Evolutionary conservation across 1,284 basidiomycete genomes (phyloP).

Genomic region (Apiotrichum porosum): DNA sequence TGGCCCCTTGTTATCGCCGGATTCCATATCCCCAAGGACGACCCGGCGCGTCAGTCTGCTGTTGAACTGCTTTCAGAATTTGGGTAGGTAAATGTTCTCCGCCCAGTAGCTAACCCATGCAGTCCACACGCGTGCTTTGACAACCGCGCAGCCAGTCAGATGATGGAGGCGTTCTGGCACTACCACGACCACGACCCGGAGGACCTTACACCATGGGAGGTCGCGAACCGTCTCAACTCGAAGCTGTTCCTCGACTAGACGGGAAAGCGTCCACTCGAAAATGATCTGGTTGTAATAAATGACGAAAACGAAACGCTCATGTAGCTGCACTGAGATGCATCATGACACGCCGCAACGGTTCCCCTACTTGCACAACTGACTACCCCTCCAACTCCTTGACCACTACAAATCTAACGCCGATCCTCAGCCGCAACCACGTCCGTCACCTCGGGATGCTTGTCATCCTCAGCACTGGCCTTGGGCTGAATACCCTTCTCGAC

Average conservation of each 20-base stretch:
- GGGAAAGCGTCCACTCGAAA: too few species aligned
- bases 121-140: slow-evolving; percentile 45
- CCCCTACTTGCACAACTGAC: too few species aligned
- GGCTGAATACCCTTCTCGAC: background rate
- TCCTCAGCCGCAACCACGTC: too few species aligned
- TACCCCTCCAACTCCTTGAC: too few species aligned
- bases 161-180: slow-evolving; percentile 32
- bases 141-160: slow-evolving; percentile 28
- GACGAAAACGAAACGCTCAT: too few species aligned
- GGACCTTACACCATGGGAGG: slow-evolving; percentile 22
- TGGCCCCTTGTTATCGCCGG: slow-evolving; percentile 45
- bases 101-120: background rate
- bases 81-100: slow-evolving; percentile 22
- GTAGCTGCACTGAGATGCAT: too few species aligned
- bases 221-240: slow-evolving; percentile 21
- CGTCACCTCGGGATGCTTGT: too few species aligned
- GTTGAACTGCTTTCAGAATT: slow-evolving; percentile 39
- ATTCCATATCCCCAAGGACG: slow-evolving; percentile 35
- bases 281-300: too few species aligned
- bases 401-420: too few species aligned
- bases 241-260: slow-evolving; percentile 20
- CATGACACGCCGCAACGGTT: too few species aligned
- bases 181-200: slow-evolving; percentile 20
- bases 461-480: too few species aligned
- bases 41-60: slow-evolving; percentile 31